A percentile compares a stretch with the other conserved stretches of the same genome.
Evolutionary conservation across 2,329 filamentous ascomycete genomes (phyloP).

Genomic region (Alternaria triticimaculans): DNA sequence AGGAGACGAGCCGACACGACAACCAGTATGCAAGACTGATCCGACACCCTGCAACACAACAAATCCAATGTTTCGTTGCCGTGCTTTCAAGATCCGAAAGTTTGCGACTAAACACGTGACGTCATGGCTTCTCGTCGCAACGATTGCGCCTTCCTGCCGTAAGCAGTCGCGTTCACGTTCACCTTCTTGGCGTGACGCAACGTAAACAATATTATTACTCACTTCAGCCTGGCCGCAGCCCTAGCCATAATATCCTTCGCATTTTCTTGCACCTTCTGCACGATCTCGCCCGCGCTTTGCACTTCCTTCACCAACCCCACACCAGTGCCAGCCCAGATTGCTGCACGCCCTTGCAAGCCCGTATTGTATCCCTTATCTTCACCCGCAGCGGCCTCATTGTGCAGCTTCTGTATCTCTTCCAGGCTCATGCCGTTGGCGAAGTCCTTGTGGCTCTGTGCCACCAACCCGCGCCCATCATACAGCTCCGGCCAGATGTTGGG

Average conservation of each 20-base stretch:
- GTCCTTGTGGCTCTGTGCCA: slow-evolving; percentile 60
- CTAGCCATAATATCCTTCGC: slow-evolving; percentile 43
- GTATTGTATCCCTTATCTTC: slow-evolving; percentile 60
- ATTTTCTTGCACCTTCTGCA: slow-evolving; percentile 51
- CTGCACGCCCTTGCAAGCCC: slow-evolving; percentile 60
- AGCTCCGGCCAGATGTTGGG: slow-evolving; percentile 64
- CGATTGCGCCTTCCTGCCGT: neutral
- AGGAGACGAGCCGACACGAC: neutral
- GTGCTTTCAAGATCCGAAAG: neutral
- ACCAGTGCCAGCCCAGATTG: slow-evolving; percentile 64
- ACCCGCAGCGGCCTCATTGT: slow-evolving; percentile 55
- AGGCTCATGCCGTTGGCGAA: slow-evolving; percentile 46
- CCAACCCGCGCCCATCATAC: slow-evolving; percentile 65
- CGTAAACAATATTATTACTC: neutral
- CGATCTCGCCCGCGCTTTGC: slow-evolving; percentile 59
- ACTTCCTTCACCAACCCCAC: slow-evolving; percentile 64
- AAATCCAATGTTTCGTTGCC: accelerated
- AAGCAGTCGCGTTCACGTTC: neutral
- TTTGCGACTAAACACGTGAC: neutral
- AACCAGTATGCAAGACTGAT: neutral
- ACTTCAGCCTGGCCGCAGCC: neutral
- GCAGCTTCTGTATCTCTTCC: slow-evolving; percentile 52
- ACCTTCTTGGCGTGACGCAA: neutral
- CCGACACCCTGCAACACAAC: neutral
- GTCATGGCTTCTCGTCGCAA: neutral